A percentile compares a stretch with the other conserved stretches of the same genome.
Evolutionary conservation across 352 stramenopile species (phyloP).

Genomic region (Aphanomyces astaci): DNA sequence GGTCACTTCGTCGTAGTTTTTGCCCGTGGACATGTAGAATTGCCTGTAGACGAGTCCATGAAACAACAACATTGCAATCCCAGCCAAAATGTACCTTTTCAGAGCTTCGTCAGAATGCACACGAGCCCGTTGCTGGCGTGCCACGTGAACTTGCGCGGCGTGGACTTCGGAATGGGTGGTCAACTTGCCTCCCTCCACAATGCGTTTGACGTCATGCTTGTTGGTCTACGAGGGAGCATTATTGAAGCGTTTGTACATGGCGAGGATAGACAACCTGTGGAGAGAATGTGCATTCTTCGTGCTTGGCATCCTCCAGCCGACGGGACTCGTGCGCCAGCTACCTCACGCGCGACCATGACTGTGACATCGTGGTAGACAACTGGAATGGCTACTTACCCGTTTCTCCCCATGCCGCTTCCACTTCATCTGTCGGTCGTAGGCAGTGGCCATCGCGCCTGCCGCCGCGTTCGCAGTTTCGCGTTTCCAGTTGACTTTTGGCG

Average conservation of each 20-base stretch:
- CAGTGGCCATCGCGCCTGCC: background rate
- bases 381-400: background rate
- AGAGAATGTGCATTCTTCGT: slow-evolving; percentile 50
- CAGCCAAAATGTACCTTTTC: slow-evolving; percentile 30
- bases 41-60: no score
- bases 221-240: background rate
- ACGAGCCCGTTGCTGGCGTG: slow-evolving; percentile 43
- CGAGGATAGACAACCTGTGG: slow-evolving; percentile 33
- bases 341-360: no score
- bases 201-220: background rate
- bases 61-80: no score
- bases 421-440: slow-evolving; percentile 23
- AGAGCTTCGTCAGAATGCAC: slow-evolving; percentile 34
- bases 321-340: slow-evolving; percentile 38
- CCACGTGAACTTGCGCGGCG: slow-evolving; percentile 51
- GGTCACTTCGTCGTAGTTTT: slow-evolving; percentile 55
- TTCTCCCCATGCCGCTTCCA: slow-evolving; percentile 23
- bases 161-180: slow-evolving; percentile 50
- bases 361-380: background rate
- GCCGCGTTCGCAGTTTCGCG: background rate
- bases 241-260: background rate
- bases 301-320: slow-evolving; percentile 35
- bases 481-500: background rate
- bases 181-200: slow-evolving; percentile 28
- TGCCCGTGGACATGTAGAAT: slow-evolving; percentile 27